Percentiles rank a stretch among this genome's conserved stretches.
Conservation (phyloP, 352 stramenopile genomes). For the Phytophthora palmivora region DNA sequence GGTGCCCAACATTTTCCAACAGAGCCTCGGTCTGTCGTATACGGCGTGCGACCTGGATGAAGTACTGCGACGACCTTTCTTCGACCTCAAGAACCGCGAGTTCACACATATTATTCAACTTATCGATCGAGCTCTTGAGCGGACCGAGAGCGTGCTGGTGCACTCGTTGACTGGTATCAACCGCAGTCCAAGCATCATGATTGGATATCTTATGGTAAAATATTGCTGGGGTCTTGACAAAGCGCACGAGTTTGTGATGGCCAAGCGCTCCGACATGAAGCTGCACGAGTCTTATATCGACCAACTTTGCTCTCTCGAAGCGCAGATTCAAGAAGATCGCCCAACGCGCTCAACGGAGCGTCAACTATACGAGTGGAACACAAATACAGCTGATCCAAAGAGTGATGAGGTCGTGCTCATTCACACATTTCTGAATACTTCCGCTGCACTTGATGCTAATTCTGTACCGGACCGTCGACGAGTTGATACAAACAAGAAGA, state of each 20-base stretch:
- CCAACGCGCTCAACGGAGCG: constrained; percentile 53
- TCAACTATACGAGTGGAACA: constrained; percentile 79
- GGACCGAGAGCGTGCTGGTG: constrained; percentile 89
- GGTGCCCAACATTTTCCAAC: constrained; percentile 92
- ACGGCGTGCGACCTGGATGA: constrained; percentile 75
- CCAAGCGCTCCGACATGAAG: constrained; percentile 89
- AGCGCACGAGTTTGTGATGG: constrained; percentile 89
- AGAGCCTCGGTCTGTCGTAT: constrained; percentile 87
- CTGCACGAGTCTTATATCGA: constrained; percentile 80
- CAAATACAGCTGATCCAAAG: constrained; percentile 46
- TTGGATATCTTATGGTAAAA: constrained; percentile 93
- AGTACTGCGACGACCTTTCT: constrained; percentile 68
- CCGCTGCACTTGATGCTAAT: constrained; percentile 24
- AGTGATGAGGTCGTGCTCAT: constrained; percentile 79
- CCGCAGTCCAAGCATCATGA: constrained; percentile 84
- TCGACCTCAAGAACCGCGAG: constrained; percentile 86
- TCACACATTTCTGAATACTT: constrained; percentile 80
- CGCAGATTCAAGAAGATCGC: constrained; percentile 64
- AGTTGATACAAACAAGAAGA: constrained; percentile 22
- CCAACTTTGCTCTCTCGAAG: constrained; percentile 72
- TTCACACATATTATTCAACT: constrained; percentile 85
- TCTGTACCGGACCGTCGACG: constrained; percentile 16
- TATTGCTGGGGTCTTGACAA: constrained; percentile 95
- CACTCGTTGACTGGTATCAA: constrained; percentile 88
- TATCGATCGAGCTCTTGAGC: constrained; percentile 82